Conservation (phyloP, 2,329 filamentous ascomycete genomes). For the Bipolaris oryzae region DNA sequence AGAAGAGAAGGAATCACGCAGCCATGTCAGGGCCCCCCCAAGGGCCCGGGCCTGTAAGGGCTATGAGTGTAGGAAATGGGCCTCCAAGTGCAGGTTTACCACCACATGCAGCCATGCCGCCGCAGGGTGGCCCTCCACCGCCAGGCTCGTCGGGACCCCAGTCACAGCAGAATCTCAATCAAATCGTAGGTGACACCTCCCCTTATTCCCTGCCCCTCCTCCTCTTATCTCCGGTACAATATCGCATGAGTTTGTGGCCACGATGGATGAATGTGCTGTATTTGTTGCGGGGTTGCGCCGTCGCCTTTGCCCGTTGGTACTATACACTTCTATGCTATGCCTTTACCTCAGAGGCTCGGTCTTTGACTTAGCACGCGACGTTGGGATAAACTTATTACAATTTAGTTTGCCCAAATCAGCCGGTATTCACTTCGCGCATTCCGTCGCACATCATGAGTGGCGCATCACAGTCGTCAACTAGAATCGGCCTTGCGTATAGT, state of each 20-base stretch:
- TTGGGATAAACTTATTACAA: not conserved
- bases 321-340: not conserved
- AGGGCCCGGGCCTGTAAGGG: constrained; percentile 44
- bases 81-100: constrained; percentile 49
- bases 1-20: constrained; percentile 29
- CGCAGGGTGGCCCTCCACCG: constrained; percentile 55
- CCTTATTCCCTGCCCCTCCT: not conserved
- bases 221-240: not conserved
- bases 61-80: constrained; percentile 52
- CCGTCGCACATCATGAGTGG: not conserved
- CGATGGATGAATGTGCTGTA: not conserved
- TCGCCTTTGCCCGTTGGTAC: not conserved
- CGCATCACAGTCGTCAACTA: not conserved
- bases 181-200: constrained; percentile 75
- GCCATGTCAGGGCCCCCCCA: constrained; percentile 47
- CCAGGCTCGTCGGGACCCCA: constrained; percentile 59
- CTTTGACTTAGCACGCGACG: not conserved
- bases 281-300: not conserved
- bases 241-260: not conserved
- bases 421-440: not conserved
- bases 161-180: constrained; percentile 89
- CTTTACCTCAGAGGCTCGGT: not conserved
- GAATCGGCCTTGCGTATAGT: not conserved
- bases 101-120: constrained; percentile 53
- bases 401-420: not conserved